phyloP scores from a whole-genome alignment of 192 early-diverging fungal species.

The Kappamyces sp. region DNA sequence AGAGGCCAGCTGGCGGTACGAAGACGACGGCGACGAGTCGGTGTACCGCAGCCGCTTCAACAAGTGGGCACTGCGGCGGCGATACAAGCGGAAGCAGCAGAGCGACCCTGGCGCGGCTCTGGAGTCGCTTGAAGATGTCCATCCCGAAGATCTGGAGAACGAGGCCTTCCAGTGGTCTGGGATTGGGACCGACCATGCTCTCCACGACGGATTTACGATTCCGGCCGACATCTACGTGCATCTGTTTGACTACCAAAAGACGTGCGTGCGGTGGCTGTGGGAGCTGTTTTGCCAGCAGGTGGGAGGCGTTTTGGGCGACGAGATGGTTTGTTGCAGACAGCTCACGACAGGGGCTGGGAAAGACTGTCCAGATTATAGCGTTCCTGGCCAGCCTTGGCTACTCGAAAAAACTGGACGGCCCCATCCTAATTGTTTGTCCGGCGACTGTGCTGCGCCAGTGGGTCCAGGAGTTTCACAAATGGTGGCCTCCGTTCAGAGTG shows the following conservation, averaged over 20 bases:
- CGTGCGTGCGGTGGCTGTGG: constrained; percentile 80
- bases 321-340: constrained; percentile 59
- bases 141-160: constrained; percentile 26
- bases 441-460: constrained; percentile 53
- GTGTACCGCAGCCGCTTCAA: constrained; percentile 46
- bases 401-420: constrained; percentile 55
- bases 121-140: constrained; percentile 18
- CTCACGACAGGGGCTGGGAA: constrained; percentile 70
- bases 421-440: constrained; percentile 62
- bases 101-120: constrained; percentile 7
- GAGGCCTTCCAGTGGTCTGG: constrained; percentile 51
- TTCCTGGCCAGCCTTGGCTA: constrained; percentile 75
- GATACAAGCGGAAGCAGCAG: constrained; percentile 18
- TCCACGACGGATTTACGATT: constrained; percentile 48
- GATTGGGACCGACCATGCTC: constrained; percentile 43
- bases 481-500: constrained; percentile 80
- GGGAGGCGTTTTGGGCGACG: constrained; percentile 90
- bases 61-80: constrained; percentile 45
- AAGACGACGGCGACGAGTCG: constrained; percentile 65
- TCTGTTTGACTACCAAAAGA: constrained; percentile 88
- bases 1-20: constrained; percentile 22
- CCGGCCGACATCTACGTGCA: constrained; percentile 75
- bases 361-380: constrained; percentile 84
- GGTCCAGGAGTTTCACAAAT: constrained; percentile 56
- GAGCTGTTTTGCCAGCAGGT: constrained; percentile 79